Base-by-base conservation (phyloP, 2,329 filamentous ascomycete species). In the Aspergillus sp. region DNA sequence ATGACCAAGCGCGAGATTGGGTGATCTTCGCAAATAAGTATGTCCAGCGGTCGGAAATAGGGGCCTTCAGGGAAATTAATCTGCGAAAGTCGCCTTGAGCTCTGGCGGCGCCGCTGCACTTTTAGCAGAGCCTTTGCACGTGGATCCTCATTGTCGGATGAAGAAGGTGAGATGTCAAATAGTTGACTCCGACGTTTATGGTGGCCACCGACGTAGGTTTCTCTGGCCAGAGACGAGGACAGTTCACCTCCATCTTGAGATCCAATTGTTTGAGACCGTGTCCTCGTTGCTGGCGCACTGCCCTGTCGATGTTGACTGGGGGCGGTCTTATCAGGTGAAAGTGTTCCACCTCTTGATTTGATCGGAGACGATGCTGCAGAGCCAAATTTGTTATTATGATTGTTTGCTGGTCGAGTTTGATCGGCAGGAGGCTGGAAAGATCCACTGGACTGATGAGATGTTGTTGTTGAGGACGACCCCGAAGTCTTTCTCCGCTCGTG, bases 1-100 rank as follows among this genome's bases (percentile, higher is more conserved):
- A 99, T 98, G n/a, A 99, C 93, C 80, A 99, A 87, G 20, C 93
- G 86, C 5, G 95, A 96, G 4, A 99, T 93, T 0, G 95, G 95
- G 72, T 99, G 95, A 68, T 99, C 95, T 76, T 99, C 95, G 71
- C 95, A 98, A 51, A 99, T 96, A 51, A 99, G 81, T 5, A 99
- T 89, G 74, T 99, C 95, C 51, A 99, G 77, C 2, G 95, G 92
- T 30, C 95, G 85, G 76, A 97, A 99, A 37, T 88, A 84, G 3
- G 95, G 95, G 0, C 89, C 89, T 53, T 93, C 92, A 41, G 89
- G 84, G 39, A 96, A 81, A 51, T 88, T 93, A 68, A 98, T 93
- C 68, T 96, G 92, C 0, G 95, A 99, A 70, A 98, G 84, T 50
- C 95, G 86, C 19, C 95, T 84, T n/a, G 93, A 96, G 73, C 93